Evolutionary conservation across 805 yeast genomes (phyloP).

Genomic region (Ogataea nonfermentans): DNA sequence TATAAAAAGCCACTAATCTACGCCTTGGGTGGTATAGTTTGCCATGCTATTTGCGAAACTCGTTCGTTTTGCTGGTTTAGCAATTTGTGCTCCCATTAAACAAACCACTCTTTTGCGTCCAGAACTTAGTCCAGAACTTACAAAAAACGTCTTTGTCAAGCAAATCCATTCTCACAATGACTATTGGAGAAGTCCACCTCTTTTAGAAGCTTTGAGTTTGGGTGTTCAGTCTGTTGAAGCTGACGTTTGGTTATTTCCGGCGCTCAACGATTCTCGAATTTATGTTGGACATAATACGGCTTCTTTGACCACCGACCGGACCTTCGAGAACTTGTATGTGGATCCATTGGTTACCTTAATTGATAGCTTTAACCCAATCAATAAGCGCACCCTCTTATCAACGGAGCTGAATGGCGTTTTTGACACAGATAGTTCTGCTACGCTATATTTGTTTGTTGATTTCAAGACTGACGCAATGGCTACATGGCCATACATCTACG

Average conservation of each 20-base stretch:
- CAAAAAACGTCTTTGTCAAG: slow-evolving; percentile 26
- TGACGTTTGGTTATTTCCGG: slow-evolving; percentile 50
- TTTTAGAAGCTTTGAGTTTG: slow-evolving; percentile 44
- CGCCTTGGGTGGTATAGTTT: too few relatives aligned
- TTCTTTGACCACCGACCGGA: slow-evolving; percentile 43
- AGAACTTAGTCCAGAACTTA: slow-evolving; percentile 20
- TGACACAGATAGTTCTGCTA: slow-evolving; percentile 45
- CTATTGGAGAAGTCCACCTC: slow-evolving; percentile 51
- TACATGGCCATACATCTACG: slow-evolving; percentile 46
- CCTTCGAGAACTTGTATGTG: slow-evolving; percentile 50
- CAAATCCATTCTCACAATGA: slow-evolving; percentile 56
- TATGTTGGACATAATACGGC: slow-evolving; percentile 63
- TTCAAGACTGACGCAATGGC: slow-evolving; percentile 55
- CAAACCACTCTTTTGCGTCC: slow-evolving; percentile 1
- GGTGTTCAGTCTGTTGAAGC: slow-evolving; percentile 54
- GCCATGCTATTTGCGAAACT: slow-evolving; percentile 1
- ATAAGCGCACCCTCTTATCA: slow-evolving; percentile 20
- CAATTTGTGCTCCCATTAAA: not conserved
- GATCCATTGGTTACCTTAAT: slow-evolving; percentile 50
- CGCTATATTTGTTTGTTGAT: slow-evolving; percentile 63
- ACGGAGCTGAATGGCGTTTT: slow-evolving; percentile 26
- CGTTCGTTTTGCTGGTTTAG: not conserved
- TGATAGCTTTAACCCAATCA: slow-evolving; percentile 43
- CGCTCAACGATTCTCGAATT: slow-evolving; percentile 28
- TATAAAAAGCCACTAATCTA: too few relatives aligned